Base-by-base conservation (phyloP, 768 basidiomycete species). In the Lactarius sanguifluus region DNA sequence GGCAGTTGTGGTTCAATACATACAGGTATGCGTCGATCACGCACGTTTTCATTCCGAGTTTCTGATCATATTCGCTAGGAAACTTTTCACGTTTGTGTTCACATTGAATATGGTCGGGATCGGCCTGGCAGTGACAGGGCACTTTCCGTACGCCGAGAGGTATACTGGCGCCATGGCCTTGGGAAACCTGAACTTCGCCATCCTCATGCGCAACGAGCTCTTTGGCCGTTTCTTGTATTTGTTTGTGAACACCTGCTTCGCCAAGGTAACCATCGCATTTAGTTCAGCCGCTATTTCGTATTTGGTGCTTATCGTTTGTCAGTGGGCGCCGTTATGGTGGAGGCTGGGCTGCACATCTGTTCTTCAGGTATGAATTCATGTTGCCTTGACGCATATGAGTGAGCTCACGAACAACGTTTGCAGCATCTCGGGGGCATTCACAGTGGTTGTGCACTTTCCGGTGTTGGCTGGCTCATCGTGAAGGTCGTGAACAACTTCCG, bases 191-290 rank as follows among this genome's bases (percentile, higher is more conserved):
- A 83, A 86, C 70, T 77, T 84, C 30, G 85, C 90, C 6, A 86
- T 93, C 64, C 80, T 94, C 25, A 85, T 91, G 80, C 82, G 92
- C 25, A 94, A 94, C 71, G 92, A 94, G 70, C 79, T 92, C 2
- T 93, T 93, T 69, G 89, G 90, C 12, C 87, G 92, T n/a, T 75
- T 86, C 41, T 72, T 94, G 16, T 94, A 92, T 73, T 75, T 86
- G 56, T 71, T 87, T 25, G 82, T 90, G 68, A 93, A 91, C 73
- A 89, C 85, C 0, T 75, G 82, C 34, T 92, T 94, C 68, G 88
- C 89, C n/a, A 92, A 90, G 82, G 87, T 85, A 69, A 13, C 75
- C 67, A 30, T 54, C 25, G 1, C 38, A 30, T 5, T 34, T 45
- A 43, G 50, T 41, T 20, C 60, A n/a, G 45, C 63, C 52, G 56